phyloP scores from a whole-genome alignment of 2,329 filamentous ascomycete species.

The Davidsoniella virescens region DNA sequence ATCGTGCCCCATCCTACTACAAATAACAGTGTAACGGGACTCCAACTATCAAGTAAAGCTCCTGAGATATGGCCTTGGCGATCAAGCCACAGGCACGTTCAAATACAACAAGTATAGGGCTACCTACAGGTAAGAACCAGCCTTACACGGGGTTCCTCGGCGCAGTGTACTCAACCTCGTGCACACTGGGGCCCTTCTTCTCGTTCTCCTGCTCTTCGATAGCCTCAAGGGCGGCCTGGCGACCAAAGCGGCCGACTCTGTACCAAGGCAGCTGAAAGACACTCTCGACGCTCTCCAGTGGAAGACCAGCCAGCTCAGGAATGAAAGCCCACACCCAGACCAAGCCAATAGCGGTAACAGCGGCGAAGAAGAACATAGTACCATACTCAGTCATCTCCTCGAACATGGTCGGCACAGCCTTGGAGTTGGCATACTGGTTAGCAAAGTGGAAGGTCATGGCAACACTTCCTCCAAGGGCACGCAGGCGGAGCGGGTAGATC shows the following conservation, averaged over 20 bases:
- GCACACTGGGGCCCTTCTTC: neutral
- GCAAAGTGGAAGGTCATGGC: conserved; percentile 67
- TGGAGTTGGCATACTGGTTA: conserved; percentile 63
- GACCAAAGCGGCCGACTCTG: conserved; percentile 46
- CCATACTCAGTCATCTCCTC: conserved; percentile 45
- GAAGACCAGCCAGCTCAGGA: conserved; percentile 53
- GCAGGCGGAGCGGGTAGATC: conserved; percentile 58
- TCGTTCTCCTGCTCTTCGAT: conserved; percentile 13
- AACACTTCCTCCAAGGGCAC: conserved; percentile 52
- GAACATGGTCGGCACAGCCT: conserved; percentile 62
- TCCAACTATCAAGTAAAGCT: too few species aligned
- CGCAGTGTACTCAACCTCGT: conserved; percentile 3
- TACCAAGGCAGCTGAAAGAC: conserved; percentile 62
- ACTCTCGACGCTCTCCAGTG: conserved; percentile 52
- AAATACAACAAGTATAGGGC: too few species aligned
- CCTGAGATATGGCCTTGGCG: too few species aligned
- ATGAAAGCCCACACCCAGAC: conserved; percentile 57
- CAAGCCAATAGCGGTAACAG: conserved; percentile 50
- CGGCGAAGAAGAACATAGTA: conserved; percentile 63
- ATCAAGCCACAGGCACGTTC: too few species aligned
- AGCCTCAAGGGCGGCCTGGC: conserved; percentile 31
- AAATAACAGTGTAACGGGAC: too few species aligned
- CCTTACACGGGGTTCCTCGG: neutral
- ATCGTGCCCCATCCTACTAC: too few species aligned
- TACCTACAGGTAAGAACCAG: too few species aligned